Percentiles rank a stretch among this genome's conserved stretches.
Conservation (phyloP, 2,329 filamentous ascomycete genomes). For the Colletotrichum sp. region DNA sequence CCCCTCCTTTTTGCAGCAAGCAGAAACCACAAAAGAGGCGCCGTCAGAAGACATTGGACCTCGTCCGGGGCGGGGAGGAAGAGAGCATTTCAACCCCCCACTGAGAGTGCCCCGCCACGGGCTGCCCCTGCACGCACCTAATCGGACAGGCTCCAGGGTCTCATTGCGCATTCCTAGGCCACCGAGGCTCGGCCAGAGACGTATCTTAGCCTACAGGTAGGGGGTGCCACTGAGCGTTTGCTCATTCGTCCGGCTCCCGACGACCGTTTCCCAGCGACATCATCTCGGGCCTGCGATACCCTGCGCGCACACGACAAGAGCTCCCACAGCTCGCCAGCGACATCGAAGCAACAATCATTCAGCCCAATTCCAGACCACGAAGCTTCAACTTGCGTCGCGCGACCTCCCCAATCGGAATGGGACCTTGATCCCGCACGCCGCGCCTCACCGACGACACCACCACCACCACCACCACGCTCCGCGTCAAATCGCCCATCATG, state of each 20-base stretch:
- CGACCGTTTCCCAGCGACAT: neutral
- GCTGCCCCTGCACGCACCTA: neutral
- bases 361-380: neutral
- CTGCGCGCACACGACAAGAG: neutral
- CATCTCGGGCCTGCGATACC: neutral
- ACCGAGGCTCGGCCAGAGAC: neutral
- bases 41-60: neutral
- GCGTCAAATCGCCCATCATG: constrained; percentile 63
- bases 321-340: neutral
- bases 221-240: neutral
- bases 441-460: neutral
- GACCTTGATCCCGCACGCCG: neutral
- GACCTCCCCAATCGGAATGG: neutral
- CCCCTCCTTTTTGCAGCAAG: neutral
- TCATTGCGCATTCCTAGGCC: neutral
- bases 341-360: neutral
- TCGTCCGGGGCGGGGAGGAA: neutral
- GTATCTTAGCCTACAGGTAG: neutral
- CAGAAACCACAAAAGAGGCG: neutral
- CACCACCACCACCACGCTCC: neutral
- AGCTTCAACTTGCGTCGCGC: neutral
- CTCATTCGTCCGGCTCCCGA: neutral
- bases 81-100: neutral
- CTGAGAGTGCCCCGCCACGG: neutral
- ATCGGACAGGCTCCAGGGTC: constrained; percentile 10